phyloP scores from a whole-genome alignment of 352 stramenopile species.

The Pythium vanterpoolii region DNA sequence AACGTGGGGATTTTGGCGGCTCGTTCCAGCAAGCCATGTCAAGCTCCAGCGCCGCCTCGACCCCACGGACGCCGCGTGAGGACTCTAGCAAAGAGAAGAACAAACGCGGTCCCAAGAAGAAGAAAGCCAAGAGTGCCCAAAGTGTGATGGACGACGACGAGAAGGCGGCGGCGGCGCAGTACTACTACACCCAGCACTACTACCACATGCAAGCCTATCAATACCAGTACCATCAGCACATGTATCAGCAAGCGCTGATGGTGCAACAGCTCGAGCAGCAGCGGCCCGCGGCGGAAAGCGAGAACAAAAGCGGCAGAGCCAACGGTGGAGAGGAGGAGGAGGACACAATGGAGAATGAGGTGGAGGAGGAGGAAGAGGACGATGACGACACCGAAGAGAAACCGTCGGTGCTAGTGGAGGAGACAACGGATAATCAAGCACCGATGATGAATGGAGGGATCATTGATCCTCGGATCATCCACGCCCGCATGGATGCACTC shows the following conservation, averaged over 20 bases:
- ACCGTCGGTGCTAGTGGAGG: neutral
- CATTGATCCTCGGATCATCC: conserved; percentile 61
- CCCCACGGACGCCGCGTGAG: neutral
- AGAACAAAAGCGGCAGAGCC: neutral
- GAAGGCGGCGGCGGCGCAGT: conserved; percentile 15
- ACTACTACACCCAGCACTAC: conserved; percentile 30
- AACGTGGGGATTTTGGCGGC: conserved; percentile 26
- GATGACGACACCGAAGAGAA: neutral
- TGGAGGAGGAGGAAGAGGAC: conserved; percentile 3
- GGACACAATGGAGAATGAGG: neutral
- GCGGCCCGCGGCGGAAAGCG: neutral
- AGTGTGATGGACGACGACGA: conserved; percentile 2
- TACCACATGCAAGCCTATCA: conserved; percentile 46
- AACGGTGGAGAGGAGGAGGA: neutral
- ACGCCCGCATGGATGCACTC: conserved; percentile 46
- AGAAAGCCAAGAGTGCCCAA: conserved; percentile 3
- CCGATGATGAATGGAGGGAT: conserved; percentile 35
- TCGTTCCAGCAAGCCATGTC: conserved; percentile 24
- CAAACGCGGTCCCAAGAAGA: conserved; percentile 8
- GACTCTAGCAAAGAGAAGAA: neutral
- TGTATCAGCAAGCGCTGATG: conserved; percentile 63
- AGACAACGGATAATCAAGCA: neutral
- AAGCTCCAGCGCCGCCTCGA: conserved; percentile 5
- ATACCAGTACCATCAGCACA: conserved; percentile 57
- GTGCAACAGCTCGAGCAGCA: conserved; percentile 23